Evolutionary conservation across 139 green algal species (phyloP).

Genomic region (Tetradesmus obliquus): DNA sequence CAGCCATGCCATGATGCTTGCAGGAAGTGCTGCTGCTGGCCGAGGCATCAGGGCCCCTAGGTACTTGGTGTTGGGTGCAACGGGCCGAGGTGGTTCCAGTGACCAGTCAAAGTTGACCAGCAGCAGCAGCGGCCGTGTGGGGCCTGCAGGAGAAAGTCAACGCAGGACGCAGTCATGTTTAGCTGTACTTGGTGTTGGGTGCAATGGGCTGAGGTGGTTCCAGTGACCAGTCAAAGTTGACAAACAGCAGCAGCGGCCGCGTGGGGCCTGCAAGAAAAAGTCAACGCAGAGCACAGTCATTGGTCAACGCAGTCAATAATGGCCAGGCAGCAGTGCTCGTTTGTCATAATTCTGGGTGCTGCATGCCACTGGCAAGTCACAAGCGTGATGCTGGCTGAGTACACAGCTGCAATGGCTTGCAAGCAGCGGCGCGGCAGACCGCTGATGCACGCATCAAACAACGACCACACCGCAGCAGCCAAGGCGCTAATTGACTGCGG

Average conservation of each 20-base stretch:
- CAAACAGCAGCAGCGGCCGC: slow-evolving; percentile 40
- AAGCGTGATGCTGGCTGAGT: too few relatives aligned
- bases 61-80: slow-evolving; percentile 38
- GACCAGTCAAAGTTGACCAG: slow-evolving; percentile 50
- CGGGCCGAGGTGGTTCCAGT: slow-evolving; percentile 15
- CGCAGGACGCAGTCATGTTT: not conserved
- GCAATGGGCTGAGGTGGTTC: slow-evolving; percentile 18
- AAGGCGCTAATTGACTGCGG: too few relatives aligned
- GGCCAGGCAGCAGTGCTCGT: too few relatives aligned
- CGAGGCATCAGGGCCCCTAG: slow-evolving; percentile 35
- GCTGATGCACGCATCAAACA: too few relatives aligned
- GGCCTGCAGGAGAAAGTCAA: not conserved
- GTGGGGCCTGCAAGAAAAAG: not conserved
- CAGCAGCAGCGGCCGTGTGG: slow-evolving; percentile 34
- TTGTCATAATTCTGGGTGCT: too few relatives aligned
- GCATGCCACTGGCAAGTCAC: too few relatives aligned
- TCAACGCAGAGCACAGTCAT: not conserved
- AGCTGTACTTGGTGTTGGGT: slow-evolving; percentile 29
- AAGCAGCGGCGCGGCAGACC: too few relatives aligned
- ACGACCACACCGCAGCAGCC: too few relatives aligned
- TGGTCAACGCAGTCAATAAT: too few relatives aligned
- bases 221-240: slow-evolving; percentile 47
- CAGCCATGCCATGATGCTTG: slow-evolving; percentile 10
- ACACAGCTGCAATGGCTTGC: too few relatives aligned
- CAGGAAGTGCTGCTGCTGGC: slow-evolving; percentile 10